A percentile compares a stretch with the other conserved stretches of the same genome.
Conservation (phyloP, 352 stramenopile species). For the Detonula confervacea region DNA sequence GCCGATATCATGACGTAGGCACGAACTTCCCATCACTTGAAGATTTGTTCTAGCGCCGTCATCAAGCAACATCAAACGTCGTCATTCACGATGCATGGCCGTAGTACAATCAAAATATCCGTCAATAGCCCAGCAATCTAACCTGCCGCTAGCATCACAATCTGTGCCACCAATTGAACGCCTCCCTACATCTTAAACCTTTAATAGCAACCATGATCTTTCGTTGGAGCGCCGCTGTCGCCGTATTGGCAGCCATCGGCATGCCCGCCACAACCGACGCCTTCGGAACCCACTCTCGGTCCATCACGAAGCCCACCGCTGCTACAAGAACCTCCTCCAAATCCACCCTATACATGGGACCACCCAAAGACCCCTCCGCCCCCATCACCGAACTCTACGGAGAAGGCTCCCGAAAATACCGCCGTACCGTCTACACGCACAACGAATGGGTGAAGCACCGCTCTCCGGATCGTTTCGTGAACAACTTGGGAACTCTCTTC, state of each 20-base stretch:
- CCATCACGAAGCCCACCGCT: too few species aligned
- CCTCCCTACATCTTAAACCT: too few species aligned
- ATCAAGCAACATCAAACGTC: too few species aligned
- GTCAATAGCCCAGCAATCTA: background rate
- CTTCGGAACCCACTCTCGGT: too few species aligned
- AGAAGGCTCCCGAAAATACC: conserved; percentile 64
- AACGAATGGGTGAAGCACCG: conserved; percentile 70
- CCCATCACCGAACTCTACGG: conserved; percentile 39
- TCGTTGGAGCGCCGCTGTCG: conserved; percentile 18
- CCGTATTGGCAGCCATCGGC: conserved; percentile 5
- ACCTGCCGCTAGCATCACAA: background rate
- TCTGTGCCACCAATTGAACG: too few species aligned
- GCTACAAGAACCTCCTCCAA: too few species aligned
- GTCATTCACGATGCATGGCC: background rate
- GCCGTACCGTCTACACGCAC: conserved; percentile 69
- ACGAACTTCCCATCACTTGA: background rate
- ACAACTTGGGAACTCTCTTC: conserved; percentile 65
- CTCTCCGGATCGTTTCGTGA: conserved; percentile 68
- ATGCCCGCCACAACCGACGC: too few species aligned
- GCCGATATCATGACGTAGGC: background rate
- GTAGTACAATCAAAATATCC: background rate
- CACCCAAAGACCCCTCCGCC: conserved; percentile 21
- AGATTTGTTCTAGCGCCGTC: background rate
- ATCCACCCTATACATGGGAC: conserved; percentile 50
- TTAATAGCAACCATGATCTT: conserved; percentile 12